Percentiles rank a stretch among this genome's conserved stretches.
Conservation (phyloP, 1,284 basidiomycete species). For the Ceratorhiza oryzae-sativae region DNA sequence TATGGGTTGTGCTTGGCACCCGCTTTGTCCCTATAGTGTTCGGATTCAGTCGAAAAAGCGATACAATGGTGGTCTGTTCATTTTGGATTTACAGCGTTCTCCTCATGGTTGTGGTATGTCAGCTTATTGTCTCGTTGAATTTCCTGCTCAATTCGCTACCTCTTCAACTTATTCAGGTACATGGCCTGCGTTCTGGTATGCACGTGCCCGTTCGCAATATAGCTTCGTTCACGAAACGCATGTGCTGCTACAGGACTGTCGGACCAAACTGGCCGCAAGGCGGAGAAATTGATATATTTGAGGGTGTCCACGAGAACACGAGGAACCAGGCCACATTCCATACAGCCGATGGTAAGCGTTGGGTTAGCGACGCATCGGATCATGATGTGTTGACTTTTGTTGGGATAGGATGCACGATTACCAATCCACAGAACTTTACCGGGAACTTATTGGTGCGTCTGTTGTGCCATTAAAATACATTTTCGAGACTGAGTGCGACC, state of each 20-base stretch:
- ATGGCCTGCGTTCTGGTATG: conserved; percentile 70
- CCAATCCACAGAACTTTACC: conserved; percentile 35
- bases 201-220: too few relatives aligned
- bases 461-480: not conserved
- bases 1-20: not conserved
- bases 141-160: not conserved
- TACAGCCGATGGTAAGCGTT: conserved; percentile 47
- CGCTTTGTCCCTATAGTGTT: conserved; percentile 41
- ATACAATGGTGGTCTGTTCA: conserved; percentile 70
- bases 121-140: not conserved
- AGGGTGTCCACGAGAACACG: conserved; percentile 42
- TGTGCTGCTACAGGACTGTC: conserved; percentile 41
- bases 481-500: not conserved
- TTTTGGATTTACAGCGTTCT: conserved; percentile 69
- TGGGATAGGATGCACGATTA: conserved; percentile 27
- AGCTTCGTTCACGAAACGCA: too few relatives aligned
- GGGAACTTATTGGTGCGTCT: conserved; percentile 25
- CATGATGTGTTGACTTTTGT: not conserved
- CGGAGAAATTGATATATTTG: conserved; percentile 43
- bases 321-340: conserved; percentile 41
- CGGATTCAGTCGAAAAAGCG: conserved; percentile 45
- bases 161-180: conserved; percentile 53
- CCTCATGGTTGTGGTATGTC: conserved; percentile 74
- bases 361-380: not conserved
- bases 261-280: conserved; percentile 41